Base-by-base conservation (phyloP, 2,329 filamentous ascomycete species). In the Talaromyces sp. region DNA sequence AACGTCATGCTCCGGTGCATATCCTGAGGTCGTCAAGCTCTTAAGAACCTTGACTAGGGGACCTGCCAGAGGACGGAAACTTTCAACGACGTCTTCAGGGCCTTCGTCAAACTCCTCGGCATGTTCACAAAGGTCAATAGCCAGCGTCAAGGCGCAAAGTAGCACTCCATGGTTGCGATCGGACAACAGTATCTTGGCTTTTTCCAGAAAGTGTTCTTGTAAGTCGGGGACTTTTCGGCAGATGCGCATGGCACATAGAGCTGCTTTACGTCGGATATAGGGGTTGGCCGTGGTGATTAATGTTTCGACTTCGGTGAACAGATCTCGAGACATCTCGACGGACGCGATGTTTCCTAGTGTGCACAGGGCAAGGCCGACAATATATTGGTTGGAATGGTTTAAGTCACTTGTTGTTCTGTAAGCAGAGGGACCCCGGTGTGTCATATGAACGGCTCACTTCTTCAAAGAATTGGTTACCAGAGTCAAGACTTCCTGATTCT, bases 241-340 rank as follows among this genome's bases (percentile, higher is more conserved):
- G 83, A 99, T 97, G 68, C 93, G 87, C 95, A 99, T 99, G 58
- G 95, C 95, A 78, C 95, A 99, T n/a, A 99, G 84, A 3, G 95
- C 95, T 18, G 95, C 95, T 81, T 99, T 99, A 69, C 95, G 87
- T 70, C 95, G 86, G 73, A 99, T 97, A 75, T 99, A 99, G n/a
- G 95, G 95, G 76, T 99, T 99, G 60, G 92, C 89, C 56, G 93
- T 97, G 46, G 92, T 90, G 67, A 99, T 82, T 56, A 98, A 87
- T 65, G 85, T 91, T 77, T 99, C 96, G 75, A 99, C 91, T 82
- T 99, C 93, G 68, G 92, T 86, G 76, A 99, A 99, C 21, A 99
- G 82, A 78, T 99, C 95, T 82, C 95, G 86, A 18, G 95, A 96
- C 95, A 99, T 99, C 76, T 99, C 95, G 72, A 98, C 84, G 0